Percentiles rank a stretch among this genome's conserved stretches.
phyloP scores from a whole-genome alignment of 1,139 yeast genomes.

The Saccharomyces hybrid region DNA sequence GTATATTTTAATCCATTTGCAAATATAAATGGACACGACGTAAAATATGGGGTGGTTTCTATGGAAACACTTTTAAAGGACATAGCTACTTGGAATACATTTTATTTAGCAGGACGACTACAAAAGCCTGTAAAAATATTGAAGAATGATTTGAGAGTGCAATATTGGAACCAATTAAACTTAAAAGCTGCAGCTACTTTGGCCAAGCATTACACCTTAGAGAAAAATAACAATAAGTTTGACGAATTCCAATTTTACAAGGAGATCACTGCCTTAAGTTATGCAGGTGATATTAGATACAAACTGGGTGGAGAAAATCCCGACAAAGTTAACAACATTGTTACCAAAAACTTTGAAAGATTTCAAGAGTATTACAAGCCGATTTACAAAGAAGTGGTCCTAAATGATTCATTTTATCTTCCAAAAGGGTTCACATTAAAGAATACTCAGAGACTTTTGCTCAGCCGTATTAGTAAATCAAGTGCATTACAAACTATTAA shows the following conservation, averaged over 20 bases:
- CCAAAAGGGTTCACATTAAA: conserved; percentile 35
- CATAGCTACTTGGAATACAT: conserved; percentile 71
- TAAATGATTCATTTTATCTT: conserved; percentile 29
- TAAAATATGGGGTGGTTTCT: conserved; percentile 84
- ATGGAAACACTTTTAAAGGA: conserved; percentile 56
- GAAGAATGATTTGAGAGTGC: conserved; percentile 52
- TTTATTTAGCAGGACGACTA: conserved; percentile 85
- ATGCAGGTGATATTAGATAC: conserved; percentile 88
- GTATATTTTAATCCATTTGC: conserved; percentile 91
- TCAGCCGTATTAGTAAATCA: conserved; percentile 57
- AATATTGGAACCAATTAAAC: conserved; percentile 67
- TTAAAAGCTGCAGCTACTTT: conserved; percentile 70
- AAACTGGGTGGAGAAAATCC: conserved; percentile 88
- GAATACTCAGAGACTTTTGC: conserved; percentile 38
- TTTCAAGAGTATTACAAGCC: conserved; percentile 73
- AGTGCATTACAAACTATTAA: conserved; percentile 71
- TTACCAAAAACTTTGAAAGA: conserved; percentile 59
- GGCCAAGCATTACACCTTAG: conserved; percentile 50
- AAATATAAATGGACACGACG: conserved; percentile 50
- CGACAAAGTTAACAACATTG: conserved; percentile 77
- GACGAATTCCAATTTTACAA: conserved; percentile 63
- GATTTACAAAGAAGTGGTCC: conserved; percentile 41
- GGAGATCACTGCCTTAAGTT: conserved; percentile 73
- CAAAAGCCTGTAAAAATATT: conserved; percentile 88
- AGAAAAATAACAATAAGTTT: conserved; percentile 36